A percentile compares a stretch with the other conserved stretches of the same genome.
phyloP scores from a whole-genome alignment of 495 filamentous ascomycete species.

The Xanthoparmelia taractica region DNA sequence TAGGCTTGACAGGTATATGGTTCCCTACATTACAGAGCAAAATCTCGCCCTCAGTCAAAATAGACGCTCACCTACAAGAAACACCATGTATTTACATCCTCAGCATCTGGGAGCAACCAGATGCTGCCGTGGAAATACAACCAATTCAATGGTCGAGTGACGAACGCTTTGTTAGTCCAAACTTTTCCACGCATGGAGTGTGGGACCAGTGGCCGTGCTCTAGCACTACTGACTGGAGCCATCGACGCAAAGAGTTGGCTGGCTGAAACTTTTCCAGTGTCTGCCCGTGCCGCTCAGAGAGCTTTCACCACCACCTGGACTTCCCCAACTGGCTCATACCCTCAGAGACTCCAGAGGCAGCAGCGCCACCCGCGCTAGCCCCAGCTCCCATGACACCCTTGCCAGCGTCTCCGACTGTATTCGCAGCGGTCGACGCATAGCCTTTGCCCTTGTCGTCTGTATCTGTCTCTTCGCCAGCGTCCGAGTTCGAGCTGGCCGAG shows the following conservation, averaged over 20 bases:
- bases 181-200: not conserved
- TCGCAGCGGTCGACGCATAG: not conserved
- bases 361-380: slow-evolving; percentile 1
- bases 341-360: not conserved
- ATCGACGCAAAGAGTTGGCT: not conserved
- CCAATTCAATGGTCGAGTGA: not conserved
- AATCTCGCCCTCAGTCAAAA: too few relatives aligned
- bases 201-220: too few relatives aligned
- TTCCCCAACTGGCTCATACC: slow-evolving; percentile 6
- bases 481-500: slow-evolving; percentile 1
- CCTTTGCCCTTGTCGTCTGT: not conserved
- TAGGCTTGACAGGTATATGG: too few relatives aligned
- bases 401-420: not conserved
- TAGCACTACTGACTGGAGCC: not conserved
- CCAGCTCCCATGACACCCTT: slow-evolving; percentile 2
- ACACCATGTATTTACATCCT: too few relatives aligned
- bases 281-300: too few relatives aligned
- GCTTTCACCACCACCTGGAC: slow-evolving; percentile 1
- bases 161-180: not conserved
- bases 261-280: not conserved
- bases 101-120: too few relatives aligned
- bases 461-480: not conserved
- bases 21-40: too few relatives aligned
- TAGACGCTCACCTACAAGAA: too few relatives aligned
- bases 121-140: not conserved